Conservation (phyloP, 768 basidiomycete species). For the Myochromella boudieri region DNA sequence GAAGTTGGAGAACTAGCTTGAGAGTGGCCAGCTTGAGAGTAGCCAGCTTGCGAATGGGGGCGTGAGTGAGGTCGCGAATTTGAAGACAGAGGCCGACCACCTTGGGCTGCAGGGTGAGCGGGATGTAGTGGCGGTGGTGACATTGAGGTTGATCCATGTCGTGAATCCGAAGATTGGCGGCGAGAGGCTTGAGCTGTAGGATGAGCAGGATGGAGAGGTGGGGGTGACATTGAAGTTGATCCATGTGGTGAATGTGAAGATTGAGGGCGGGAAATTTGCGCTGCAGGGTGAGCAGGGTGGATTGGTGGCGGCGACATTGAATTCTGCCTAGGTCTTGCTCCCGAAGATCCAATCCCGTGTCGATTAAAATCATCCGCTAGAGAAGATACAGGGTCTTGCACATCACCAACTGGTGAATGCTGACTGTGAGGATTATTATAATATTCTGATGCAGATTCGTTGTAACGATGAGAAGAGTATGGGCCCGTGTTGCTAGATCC, state of each 20-base stretch:
- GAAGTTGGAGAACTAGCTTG: constrained; percentile 13
- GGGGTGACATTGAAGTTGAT: background rate
- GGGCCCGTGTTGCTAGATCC: constrained; percentile 1
- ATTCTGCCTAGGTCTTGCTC: background rate
- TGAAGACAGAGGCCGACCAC: constrained; percentile 11
- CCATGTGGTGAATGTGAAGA: constrained; percentile 3
- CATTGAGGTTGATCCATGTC: constrained; percentile 3
- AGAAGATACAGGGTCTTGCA: constrained; percentile 27
- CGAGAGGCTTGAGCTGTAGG: background rate
- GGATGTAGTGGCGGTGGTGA: constrained; percentile 37
- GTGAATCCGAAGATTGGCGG: background rate
- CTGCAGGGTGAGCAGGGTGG: constrained; percentile 32
- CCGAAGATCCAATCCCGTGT: constrained; percentile 31
- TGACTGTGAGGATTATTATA: background rate
- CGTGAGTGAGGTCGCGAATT: constrained; percentile 9
- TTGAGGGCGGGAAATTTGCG: constrained; percentile 11
- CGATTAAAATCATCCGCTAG: constrained; percentile 38
- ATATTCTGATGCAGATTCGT: background rate
- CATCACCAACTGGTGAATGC: background rate
- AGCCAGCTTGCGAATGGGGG: constrained; percentile 9
- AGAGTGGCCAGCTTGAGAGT: constrained; percentile 1
- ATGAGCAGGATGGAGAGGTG: background rate
- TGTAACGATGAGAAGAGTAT: constrained; percentile 1
- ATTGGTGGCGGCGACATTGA: constrained; percentile 31
- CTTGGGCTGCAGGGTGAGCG: constrained; percentile 24